Evolutionary conservation across 2,329 filamentous ascomycete genomes (phyloP).

Genomic region (Anisogramma anomala): DNA sequence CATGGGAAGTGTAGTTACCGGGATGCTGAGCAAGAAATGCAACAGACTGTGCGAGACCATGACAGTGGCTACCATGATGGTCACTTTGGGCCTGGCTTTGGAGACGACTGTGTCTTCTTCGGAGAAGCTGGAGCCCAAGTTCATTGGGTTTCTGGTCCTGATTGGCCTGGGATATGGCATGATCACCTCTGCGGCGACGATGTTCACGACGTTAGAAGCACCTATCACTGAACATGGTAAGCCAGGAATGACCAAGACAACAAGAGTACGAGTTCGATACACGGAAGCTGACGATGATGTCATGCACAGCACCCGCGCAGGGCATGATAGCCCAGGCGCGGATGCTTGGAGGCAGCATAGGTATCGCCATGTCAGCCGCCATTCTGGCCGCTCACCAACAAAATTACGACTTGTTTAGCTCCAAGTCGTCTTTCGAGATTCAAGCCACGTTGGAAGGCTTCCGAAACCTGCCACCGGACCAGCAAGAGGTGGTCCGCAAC

Average conservation of each 20-base stretch:
- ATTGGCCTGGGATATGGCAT: constrained; percentile 43
- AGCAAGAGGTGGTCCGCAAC: constrained; percentile 24
- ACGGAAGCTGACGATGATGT: constrained; percentile 13
- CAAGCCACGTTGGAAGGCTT: constrained; percentile 15
- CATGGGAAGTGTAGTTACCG: constrained; percentile 31
- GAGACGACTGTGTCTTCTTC: constrained; percentile 29
- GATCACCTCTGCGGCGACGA: constrained; percentile 35
- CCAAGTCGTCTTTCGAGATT: constrained; percentile 4
- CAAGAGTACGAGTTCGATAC: background rate
- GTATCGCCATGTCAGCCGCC: constrained; percentile 41
- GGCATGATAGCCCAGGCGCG: constrained; percentile 40
- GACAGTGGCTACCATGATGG: constrained; percentile 28
- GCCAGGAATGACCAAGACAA: constrained; percentile 8
- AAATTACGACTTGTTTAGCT: constrained; percentile 19
- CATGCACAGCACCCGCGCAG: constrained; percentile 34
- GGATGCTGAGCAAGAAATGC: constrained; percentile 30
- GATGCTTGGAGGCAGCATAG: constrained; percentile 42
- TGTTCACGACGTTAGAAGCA: constrained; percentile 31
- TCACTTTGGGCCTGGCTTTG: constrained; percentile 36
- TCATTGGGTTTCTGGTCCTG: constrained; percentile 38
- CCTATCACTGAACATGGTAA: constrained; percentile 35
- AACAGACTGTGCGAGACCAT: constrained; percentile 34
- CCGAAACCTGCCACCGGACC: constrained; percentile 18
- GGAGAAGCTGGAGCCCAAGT: constrained; percentile 29
- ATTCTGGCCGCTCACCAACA: constrained; percentile 28